These are phyloP conservation scores for Setaria italica DNA, from an alignment of 202 grass and related monocot species.

Conservation along the genomic window DNA sequence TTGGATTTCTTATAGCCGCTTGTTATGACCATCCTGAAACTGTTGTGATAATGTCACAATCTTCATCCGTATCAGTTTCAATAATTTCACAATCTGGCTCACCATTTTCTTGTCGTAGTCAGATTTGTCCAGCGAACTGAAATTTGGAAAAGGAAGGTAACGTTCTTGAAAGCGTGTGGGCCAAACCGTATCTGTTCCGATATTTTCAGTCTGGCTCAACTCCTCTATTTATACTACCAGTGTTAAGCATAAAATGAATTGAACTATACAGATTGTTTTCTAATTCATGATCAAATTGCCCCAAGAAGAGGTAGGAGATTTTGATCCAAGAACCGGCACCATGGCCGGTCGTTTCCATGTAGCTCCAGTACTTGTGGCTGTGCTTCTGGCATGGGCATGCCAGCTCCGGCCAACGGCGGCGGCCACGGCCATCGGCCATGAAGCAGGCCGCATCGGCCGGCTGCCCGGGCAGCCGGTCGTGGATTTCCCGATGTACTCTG, in stretches of 20 bases:
- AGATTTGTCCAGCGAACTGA: conserved; percentile 24
- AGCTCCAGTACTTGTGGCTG: background rate
- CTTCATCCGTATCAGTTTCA: background rate
- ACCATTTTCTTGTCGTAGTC: background rate
- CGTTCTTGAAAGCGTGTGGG: conserved; percentile 22
- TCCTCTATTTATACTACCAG: conserved; percentile 1
- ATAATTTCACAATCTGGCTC: conserved; percentile 20
- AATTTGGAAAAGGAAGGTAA: conserved; percentile 18
- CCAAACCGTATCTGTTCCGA: conserved; percentile 5
- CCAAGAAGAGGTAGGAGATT: background rate
- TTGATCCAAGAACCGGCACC: background rate
- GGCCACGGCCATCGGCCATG: background rate
- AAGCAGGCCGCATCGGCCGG: conserved; percentile 38
- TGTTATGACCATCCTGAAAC: background rate
- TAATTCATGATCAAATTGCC: background rate
- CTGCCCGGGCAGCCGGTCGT: conserved; percentile 73
- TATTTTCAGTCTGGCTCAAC: background rate
- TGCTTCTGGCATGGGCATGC: background rate
- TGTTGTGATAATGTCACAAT: background rate
- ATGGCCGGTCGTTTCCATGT: conserved; percentile 1
- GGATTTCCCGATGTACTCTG: conserved; percentile 80
- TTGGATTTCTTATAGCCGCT: background rate
- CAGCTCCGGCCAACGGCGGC: background rate
- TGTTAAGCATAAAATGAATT: background rate
- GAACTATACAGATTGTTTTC: background rate